Evolutionary conservation across 2,329 filamentous ascomycete species (phyloP).

Genomic region (Hypoxylon sp.): DNA sequence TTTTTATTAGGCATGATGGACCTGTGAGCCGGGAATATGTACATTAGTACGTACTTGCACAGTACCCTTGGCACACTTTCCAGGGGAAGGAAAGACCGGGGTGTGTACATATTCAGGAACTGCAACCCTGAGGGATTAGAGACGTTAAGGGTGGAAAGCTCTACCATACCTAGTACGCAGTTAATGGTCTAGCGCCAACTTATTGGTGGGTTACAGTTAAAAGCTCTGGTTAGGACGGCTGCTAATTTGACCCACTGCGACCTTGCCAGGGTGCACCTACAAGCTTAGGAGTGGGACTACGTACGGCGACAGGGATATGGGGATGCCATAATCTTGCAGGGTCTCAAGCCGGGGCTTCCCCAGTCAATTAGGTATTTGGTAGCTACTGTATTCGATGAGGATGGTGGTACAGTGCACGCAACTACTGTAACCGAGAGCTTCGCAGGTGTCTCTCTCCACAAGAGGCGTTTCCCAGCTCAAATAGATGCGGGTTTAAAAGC

Average conservation of each 20-base stretch:
- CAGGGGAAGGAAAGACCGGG: slow-evolving; percentile 1
- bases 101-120: slow-evolving; percentile 33
- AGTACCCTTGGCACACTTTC: not conserved
- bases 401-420: slow-evolving; percentile 27
- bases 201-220: slow-evolving; percentile 16
- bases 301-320: slow-evolving; percentile 16
- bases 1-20: slow-evolving; percentile 48
- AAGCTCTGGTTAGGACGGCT: slow-evolving; percentile 31
- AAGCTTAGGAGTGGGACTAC: slow-evolving; percentile 19
- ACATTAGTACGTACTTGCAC: slow-evolving; percentile 21
- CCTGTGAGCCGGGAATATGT: slow-evolving; percentile 40
- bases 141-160: slow-evolving; percentile 23
- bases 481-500: not conserved
- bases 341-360: slow-evolving; percentile 31
- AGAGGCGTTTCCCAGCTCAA: slow-evolving; percentile 17
- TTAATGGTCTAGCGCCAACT: slow-evolving; percentile 9
- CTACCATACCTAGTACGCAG: not conserved
- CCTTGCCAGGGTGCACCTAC: slow-evolving; percentile 17
- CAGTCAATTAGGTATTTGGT: slow-evolving; percentile 22
- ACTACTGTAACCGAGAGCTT: slow-evolving; percentile 30
- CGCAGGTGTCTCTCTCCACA: slow-evolving; percentile 15
- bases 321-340: slow-evolving; percentile 26
- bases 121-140: slow-evolving; percentile 32
- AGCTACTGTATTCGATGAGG: slow-evolving; percentile 9
- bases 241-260: slow-evolving; percentile 40